Conservation (phyloP, 345 rosid species). For the Carallia brachiata region DNA sequence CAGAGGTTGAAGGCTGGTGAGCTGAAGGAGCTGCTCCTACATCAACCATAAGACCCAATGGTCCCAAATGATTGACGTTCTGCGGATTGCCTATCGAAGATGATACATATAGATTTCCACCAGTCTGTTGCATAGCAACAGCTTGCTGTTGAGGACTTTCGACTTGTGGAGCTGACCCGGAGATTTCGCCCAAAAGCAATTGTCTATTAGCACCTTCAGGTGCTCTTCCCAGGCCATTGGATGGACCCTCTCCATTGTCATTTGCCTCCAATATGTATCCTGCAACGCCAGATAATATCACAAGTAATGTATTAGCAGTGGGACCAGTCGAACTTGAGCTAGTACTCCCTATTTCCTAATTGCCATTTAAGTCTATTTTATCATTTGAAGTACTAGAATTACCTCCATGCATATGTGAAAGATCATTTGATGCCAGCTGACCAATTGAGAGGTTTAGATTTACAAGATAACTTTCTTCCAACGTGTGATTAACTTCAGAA, state of each 20-base stretch:
- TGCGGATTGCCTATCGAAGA: not conserved
- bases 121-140: not conserved
- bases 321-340: not conserved
- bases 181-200: conserved; percentile 9
- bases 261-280: conserved; percentile 4
- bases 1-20: not conserved
- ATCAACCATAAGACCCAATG: not conserved
- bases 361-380: conserved; percentile 11
- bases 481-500: not conserved
- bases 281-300: conserved; percentile 11
- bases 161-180: not conserved
- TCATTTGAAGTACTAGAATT: not conserved
- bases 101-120: not conserved
- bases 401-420: not conserved
- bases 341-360: not conserved
- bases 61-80: not conserved
- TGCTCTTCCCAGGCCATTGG: conserved; percentile 1
- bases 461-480: not conserved
- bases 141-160: not conserved
- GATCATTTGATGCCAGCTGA: not conserved
- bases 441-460: not conserved
- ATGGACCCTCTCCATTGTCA: not conserved
- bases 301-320: not conserved
- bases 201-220: conserved; percentile 10
- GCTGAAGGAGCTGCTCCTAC: not conserved